Evolutionary conservation across 1,284 basidiomycete genomes (phyloP).

Genomic region (Phellopilus nigrolimitatus): DNA sequence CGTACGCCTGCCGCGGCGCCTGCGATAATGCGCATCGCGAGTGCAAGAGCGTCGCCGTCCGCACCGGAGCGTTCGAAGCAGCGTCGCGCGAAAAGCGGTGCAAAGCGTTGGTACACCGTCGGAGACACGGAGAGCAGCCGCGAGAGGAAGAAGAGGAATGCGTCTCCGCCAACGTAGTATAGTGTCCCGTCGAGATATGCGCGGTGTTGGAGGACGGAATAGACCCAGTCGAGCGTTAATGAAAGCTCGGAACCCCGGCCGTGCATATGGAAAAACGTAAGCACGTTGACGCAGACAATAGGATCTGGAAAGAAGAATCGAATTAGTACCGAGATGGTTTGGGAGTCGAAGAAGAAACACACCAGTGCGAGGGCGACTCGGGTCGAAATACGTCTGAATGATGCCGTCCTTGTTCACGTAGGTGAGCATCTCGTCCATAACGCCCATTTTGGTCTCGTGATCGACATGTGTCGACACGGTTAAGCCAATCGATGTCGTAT

Average conservation of each 20-base stretch:
- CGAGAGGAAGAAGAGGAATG: slow-evolving; percentile 22
- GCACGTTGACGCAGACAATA: slow-evolving; percentile 22
- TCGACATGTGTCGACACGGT: slow-evolving; percentile 35
- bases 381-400: slow-evolving; percentile 51
- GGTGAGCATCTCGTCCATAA: slow-evolving; percentile 52
- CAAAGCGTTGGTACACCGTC: slow-evolving; percentile 5
- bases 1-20: slow-evolving; percentile 15
- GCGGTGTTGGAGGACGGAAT: slow-evolving; percentile 17
- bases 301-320: slow-evolving; percentile 19
- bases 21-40: slow-evolving; percentile 23
- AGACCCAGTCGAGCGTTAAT: slow-evolving; percentile 21
- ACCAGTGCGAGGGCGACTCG: slow-evolving; percentile 42
- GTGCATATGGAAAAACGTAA: slow-evolving; percentile 22
- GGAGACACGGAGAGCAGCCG: slow-evolving; percentile 18
- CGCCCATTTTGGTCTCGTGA: slow-evolving; percentile 33
- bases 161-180: slow-evolving; percentile 21
- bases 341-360: not conserved
- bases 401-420: slow-evolving; percentile 48
- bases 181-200: slow-evolving; percentile 22
- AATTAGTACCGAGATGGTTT: not conserved
- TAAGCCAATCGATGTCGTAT: slow-evolving; percentile 48
- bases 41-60: slow-evolving; percentile 16
- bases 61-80: slow-evolving; percentile 19
- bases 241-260: slow-evolving; percentile 20
- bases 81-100: slow-evolving; percentile 13